A percentile compares a stretch with the other conserved stretches of the same genome.
Evolutionary conservation across 2,329 filamentous ascomycete species (phyloP).

Genomic region (Xylaria sp.): DNA sequence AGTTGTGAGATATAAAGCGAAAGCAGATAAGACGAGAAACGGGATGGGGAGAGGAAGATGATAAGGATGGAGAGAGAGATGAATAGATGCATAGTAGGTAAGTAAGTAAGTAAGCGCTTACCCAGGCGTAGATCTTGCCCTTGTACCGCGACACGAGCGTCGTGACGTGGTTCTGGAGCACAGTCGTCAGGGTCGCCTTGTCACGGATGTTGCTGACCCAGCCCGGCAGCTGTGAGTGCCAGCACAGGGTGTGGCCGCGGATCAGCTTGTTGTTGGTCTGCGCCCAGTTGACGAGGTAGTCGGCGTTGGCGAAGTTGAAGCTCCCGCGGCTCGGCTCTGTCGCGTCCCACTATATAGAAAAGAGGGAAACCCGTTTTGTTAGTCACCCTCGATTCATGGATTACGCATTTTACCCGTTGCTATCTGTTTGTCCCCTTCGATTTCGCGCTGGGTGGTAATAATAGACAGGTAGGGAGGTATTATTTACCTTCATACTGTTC

Average conservation of each 20-base stretch:
- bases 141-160: constrained; percentile 64
- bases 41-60: no score
- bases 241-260: constrained; percentile 70
- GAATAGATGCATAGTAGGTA: no score
- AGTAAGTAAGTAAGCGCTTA: no score
- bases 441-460: background rate
- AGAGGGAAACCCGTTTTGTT: background rate
- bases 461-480: no score
- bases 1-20: no score
- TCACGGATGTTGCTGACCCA: constrained; percentile 60
- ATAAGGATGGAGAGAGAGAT: no score
- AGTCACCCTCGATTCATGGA: background rate
- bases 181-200: constrained; percentile 52
- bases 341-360: constrained; percentile 64
- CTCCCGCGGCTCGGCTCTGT: constrained; percentile 46
- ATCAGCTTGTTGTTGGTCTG: constrained; percentile 62
- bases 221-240: constrained; percentile 64
- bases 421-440: no score
- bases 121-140: constrained; percentile 59
- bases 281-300: constrained; percentile 66
- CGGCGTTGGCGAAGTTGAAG: constrained; percentile 63
- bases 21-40: no score
- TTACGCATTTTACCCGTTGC: background rate
- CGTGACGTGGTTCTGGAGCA: constrained; percentile 65
- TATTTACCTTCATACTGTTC: constrained; percentile 57